These are phyloP conservation scores for Bipolaris oryzae DNA, from an alignment of 2,329 filamentous ascomycete genomes.

Conservation along the genomic window DNA sequence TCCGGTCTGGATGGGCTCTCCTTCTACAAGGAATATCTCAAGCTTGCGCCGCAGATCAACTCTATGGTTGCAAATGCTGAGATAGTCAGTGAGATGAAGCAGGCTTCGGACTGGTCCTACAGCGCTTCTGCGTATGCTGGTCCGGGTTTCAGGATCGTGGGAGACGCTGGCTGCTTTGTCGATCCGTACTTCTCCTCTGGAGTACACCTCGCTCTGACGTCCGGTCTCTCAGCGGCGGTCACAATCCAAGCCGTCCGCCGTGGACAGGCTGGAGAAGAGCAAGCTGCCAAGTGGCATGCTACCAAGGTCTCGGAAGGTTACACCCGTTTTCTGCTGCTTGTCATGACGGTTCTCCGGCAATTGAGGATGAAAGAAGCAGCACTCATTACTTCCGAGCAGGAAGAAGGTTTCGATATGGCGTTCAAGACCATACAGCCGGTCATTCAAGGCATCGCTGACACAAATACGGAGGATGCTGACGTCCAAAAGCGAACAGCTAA, in stretches of 20 bases:
- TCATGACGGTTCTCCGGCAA: slow-evolving; percentile 50
- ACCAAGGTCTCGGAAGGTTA: slow-evolving; percentile 56
- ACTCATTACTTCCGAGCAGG: not conserved
- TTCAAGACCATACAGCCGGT: not conserved
- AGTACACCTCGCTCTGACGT: slow-evolving; percentile 54
- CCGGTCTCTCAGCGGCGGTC: slow-evolving; percentile 54
- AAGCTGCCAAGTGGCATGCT: slow-evolving; percentile 48
- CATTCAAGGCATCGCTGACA: not conserved
- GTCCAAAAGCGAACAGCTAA: too few species aligned
- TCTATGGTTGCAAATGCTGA: not conserved
- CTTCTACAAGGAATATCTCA: not conserved
- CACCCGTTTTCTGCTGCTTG: slow-evolving; percentile 55
- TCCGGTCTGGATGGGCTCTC: not conserved
- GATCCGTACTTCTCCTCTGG: slow-evolving; percentile 59
- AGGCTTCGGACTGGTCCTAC: not conserved
- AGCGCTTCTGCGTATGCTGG: slow-evolving; percentile 49
- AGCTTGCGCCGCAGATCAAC: not conserved
- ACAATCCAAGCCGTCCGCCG: slow-evolving; percentile 55
- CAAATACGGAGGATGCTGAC: too few species aligned
- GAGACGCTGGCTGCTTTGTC: slow-evolving; percentile 59
- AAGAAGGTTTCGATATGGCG: not conserved
- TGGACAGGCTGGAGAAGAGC: not conserved
- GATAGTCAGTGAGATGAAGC: not conserved
- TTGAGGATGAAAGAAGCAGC: slow-evolving; percentile 31
- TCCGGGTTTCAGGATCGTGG: slow-evolving; percentile 51